Base-by-base conservation (phyloP, 2,329 filamentous ascomycete species). In the Orbilia oligospora region DNA sequence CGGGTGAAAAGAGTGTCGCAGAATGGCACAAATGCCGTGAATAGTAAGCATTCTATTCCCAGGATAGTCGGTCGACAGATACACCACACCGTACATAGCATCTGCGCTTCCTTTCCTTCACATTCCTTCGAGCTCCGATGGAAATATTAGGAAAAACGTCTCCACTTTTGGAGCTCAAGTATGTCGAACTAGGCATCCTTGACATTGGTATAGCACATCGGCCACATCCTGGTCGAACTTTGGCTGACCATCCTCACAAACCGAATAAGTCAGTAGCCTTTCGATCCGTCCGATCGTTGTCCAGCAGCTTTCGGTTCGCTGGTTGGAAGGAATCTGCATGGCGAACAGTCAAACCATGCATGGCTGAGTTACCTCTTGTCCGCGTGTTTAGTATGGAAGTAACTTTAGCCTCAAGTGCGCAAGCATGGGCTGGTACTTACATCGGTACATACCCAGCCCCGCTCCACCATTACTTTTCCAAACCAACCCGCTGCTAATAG, bases 1-100 rank as follows among this genome's bases (percentile, higher is more conserved):
- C 49, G 63, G 70, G 70, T 44, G 56, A 58, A 48, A 71, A 71
- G 58, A 30, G 38, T 61, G 66, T 61, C 22, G 38, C 33, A 55
- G 24, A 58, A 64, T 56, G 12, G 46, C 27, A 41, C 63, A 75
- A 76, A 65, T 70, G 58, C 72, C 58, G 65, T 77, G 63, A 68
- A 68, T 64, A 66, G 75, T 71, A 66, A 71, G 68, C 75, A 71
- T 55, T 49, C 73, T 51, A 77, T 71, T 53, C 66, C 67, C 51
- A 77, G 66, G 46, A 64, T 64, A 61, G 75, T 64, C 75, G 41
- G 44, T 69, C 56, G 46, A 41, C 41, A 63, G 49, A 68, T 68
- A 63, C 20, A 56, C 55, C 30, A 14, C 66, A 24, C 41, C 14
- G 16, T n/a, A 46, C 46, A 1, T 27, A 14, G 20, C 12, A 24